Percentiles rank a stretch among this genome's conserved stretches.
Evolutionary conservation across 257 asterid species (phyloP).

Genomic region (Nicotiana tabacum): DNA sequence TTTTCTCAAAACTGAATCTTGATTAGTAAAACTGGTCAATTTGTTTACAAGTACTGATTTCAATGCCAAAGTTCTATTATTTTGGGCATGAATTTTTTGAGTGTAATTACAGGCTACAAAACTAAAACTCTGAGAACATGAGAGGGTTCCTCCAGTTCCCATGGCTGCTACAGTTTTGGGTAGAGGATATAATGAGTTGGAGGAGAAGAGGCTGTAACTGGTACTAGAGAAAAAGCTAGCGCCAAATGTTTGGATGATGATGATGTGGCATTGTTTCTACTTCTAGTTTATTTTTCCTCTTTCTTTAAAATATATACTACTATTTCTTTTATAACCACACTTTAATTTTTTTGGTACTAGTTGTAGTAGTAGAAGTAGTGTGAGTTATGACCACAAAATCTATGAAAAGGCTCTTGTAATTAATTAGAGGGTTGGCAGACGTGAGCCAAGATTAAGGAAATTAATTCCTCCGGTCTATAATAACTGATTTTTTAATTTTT

Average conservation of each 20-base stretch:
- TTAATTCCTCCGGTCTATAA: too few species aligned
- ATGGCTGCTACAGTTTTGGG: constrained; percentile 20
- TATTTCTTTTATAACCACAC: background rate
- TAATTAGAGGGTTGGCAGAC: too few species aligned
- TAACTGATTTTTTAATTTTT: too few species aligned
- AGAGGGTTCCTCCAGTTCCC: constrained; percentile 36
- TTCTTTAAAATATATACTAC: too few species aligned
- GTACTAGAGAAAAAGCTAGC: constrained; percentile 10
- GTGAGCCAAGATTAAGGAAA: too few species aligned
- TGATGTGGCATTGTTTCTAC: constrained; percentile 23
- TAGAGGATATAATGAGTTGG: background rate
- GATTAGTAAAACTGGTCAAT: constrained; percentile 14
- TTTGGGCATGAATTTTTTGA: constrained; percentile 24
- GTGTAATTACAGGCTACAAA: constrained; percentile 16
- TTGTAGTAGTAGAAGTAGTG: too few species aligned
- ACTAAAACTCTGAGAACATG: constrained; percentile 34
- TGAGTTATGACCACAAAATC: too few species aligned
- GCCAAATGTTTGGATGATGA: constrained; percentile 24
- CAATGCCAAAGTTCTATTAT: constrained; percentile 18
- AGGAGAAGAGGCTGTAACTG: constrained; percentile 15
- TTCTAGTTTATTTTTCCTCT: constrained; percentile 4
- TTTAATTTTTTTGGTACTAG: too few species aligned
- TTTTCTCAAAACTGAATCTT: constrained; percentile 19
- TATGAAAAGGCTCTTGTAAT: too few species aligned
- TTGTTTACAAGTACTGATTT: constrained; percentile 4